These are phyloP conservation scores for Berkeleyomyces basicola DNA, from an alignment of 2,329 filamentous ascomycete genomes.

Conservation along the genomic window DNA sequence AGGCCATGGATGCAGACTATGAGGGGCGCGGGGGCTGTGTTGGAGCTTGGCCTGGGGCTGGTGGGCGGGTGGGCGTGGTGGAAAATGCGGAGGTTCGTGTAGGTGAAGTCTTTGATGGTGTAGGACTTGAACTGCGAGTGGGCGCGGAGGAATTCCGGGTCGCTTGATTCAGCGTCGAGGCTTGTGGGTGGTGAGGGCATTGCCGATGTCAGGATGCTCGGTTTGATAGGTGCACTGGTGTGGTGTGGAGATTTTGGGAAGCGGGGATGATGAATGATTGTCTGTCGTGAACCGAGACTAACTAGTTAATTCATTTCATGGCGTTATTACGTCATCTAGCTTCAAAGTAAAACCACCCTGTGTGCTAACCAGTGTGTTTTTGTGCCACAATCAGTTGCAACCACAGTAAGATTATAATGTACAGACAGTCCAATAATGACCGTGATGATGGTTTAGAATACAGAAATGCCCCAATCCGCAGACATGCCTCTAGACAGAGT, in stretches of 20 bases:
- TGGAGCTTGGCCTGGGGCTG: background rate
- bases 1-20: slow-evolving; percentile 86
- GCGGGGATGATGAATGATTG: background rate
- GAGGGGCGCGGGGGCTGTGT: slow-evolving; percentile 42
- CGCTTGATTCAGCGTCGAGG: slow-evolving; percentile 30
- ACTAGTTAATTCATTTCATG: background rate
- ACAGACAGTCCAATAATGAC: background rate
- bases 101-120: slow-evolving; percentile 52
- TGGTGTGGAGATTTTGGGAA: background rate
- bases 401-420: background rate
- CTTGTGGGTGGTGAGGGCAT: background rate
- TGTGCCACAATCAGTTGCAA: background rate
- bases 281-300: background rate
- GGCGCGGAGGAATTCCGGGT: slow-evolving; percentile 66
- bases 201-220: background rate
- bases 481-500: background rate
- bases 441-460: background rate
- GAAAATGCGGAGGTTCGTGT: slow-evolving; percentile 66
- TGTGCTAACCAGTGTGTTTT: no score
- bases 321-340: background rate
- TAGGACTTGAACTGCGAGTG: slow-evolving; percentile 57
- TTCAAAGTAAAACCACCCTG: background rate
- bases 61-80: slow-evolving; percentile 64
- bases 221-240: no score
- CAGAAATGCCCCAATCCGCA: background rate